phyloP scores from a whole-genome alignment of 2,329 filamentous ascomycete species.

The Emmonsiellopsis sp. region DNA sequence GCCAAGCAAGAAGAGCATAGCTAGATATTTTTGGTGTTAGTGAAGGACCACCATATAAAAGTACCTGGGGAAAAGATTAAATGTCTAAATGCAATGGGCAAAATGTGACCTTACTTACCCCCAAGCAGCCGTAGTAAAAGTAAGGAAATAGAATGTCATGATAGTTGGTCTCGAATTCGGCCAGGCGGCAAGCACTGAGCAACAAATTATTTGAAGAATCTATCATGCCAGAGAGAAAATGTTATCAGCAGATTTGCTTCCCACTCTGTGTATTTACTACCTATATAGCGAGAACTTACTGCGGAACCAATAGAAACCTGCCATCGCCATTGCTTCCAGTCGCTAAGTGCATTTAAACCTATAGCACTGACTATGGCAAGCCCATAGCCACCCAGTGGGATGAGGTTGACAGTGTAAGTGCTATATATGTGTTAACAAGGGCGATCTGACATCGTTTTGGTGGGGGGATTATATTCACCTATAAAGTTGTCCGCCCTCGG shows the following conservation, averaged over 20 bases:
- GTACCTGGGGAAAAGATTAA: neutral
- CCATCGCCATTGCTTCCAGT: constrained; percentile 15
- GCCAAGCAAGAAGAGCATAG: constrained; percentile 11
- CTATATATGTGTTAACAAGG: constrained; percentile 2
- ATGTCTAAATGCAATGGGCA: neutral
- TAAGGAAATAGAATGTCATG: constrained; percentile 15
- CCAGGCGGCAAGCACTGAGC: neutral
- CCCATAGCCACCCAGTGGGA: constrained; percentile 15
- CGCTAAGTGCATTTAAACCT: constrained; percentile 12
- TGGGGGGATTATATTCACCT: neutral
- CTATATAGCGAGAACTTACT: neutral
- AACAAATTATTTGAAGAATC: neutral
- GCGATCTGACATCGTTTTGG: neutral
- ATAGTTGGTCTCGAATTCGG: constrained; percentile 9
- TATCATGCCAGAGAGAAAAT: neutral
- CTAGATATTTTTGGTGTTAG: neutral
- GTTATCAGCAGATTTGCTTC: neutral
- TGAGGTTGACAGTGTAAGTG: constrained; percentile 15
- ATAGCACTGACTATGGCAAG: constrained; percentile 13
- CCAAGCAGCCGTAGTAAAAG: constrained; percentile 13
- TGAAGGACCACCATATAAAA: neutral
- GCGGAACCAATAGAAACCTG: constrained; percentile 8
- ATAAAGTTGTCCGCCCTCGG: neutral
- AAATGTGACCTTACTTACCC: neutral
- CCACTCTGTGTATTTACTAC: neutral